Evolutionary conservation across 371 early-diverging fungal genomes (phyloP).

Genomic region (Circinella minor): DNA sequence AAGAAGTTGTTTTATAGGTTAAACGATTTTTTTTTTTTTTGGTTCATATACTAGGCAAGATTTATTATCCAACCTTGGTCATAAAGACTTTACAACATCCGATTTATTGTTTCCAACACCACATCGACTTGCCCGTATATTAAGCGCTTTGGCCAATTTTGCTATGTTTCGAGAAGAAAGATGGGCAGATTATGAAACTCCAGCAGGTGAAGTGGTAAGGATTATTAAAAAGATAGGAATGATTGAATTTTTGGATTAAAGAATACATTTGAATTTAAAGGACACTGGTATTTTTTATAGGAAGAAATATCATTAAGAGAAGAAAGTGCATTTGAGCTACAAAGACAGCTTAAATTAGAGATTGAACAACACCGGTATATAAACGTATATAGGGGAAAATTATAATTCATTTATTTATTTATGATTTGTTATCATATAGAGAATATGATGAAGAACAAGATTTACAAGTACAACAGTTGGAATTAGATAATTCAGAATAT

Average conservation of each 20-base stretch:
- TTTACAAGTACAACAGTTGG: not conserved
- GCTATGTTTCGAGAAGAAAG: constrained; percentile 27
- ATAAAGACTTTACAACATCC: constrained; percentile 17
- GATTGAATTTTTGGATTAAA: too few relatives aligned
- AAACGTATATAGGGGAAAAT: not conserved
- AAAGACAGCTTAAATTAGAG: not conserved
- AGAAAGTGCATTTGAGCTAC: not conserved
- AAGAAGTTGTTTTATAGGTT: too few relatives aligned
- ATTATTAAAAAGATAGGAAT: too few relatives aligned
- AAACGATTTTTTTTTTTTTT: not conserved
- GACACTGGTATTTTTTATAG: not conserved
- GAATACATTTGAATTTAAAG: not conserved
- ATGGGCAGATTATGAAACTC: constrained; percentile 24
- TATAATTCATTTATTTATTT: not conserved
- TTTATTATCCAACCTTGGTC: constrained; percentile 19
- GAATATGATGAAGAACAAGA: not conserved
- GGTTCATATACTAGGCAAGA: constrained; percentile 12
- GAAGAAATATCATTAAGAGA: not conserved
- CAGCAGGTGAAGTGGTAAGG: constrained; percentile 14
- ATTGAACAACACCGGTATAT: not conserved
- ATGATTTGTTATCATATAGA: not conserved
- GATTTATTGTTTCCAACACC: constrained; percentile 25
- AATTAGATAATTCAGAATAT: constrained; percentile 4
- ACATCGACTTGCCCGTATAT: constrained; percentile 26
- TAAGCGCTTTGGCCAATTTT: constrained; percentile 29